A percentile compares a stretch with the other conserved stretches of the same genome.
Evolutionary conservation across 352 stramenopile genomes (phyloP).

Genomic region (Saprolegnia diclina): DNA sequence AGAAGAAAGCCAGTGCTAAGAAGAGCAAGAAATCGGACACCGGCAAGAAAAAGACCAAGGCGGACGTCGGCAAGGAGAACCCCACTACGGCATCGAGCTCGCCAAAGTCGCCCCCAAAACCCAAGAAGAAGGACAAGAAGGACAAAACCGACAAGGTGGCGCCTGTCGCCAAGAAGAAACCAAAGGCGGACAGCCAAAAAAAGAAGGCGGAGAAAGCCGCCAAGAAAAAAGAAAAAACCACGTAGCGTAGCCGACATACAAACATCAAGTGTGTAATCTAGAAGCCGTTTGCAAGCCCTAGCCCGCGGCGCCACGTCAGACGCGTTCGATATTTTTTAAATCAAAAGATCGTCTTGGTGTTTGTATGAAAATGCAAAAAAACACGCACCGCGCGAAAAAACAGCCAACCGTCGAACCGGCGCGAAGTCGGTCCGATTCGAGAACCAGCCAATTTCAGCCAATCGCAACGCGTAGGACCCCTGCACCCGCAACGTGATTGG

Average conservation of each 20-base stretch:
- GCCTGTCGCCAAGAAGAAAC: conserved; percentile 13
- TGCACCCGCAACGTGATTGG: not conserved
- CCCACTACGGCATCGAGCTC: conserved; percentile 27
- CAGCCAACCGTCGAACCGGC: not conserved
- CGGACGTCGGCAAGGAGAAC: conserved; percentile 14
- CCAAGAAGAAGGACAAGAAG: conserved; percentile 30
- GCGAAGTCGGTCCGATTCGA: conserved; percentile 12
- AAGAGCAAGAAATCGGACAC: conserved; percentile 17
- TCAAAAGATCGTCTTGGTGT: not conserved
- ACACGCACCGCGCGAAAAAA: not conserved
- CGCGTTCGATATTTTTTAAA: not conserved
- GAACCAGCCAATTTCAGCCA: conserved; percentile 27
- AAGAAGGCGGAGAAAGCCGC: conserved; percentile 29
- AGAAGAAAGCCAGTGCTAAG: conserved; percentile 1
- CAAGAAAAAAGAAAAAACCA: conserved; percentile 28
- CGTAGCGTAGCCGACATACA: not conserved
- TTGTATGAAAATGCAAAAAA: conserved; percentile 1
- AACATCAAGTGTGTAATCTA: conserved; percentile 1
- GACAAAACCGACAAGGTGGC: conserved; percentile 29
- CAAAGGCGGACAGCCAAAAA: conserved; percentile 27
- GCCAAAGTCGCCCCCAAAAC: conserved; percentile 21
- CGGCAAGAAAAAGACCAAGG: conserved; percentile 31
- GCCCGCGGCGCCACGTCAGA: not conserved
- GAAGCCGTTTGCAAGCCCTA: not conserved
- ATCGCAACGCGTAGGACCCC: not conserved